phyloP scores from a whole-genome alignment of 306 rosid genomes.

The Cercis canadensis region DNA sequence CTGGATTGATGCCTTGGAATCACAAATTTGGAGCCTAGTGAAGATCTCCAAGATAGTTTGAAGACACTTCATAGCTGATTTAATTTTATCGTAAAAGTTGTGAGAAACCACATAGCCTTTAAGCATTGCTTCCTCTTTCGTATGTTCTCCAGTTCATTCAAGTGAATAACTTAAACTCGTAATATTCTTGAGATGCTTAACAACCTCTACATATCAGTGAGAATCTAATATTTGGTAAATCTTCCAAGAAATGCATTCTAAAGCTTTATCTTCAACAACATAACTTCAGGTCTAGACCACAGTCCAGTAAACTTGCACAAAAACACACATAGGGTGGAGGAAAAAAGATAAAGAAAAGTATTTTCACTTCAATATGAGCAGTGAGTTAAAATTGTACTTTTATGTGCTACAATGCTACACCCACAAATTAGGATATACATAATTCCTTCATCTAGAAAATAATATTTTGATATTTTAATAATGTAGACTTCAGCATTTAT shows the following conservation, averaged over 20 bases:
- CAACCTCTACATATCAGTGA: not conserved
- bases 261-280: conserved; percentile 4
- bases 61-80: not conserved
- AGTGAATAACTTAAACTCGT: conserved; percentile 2
- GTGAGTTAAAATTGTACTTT: conserved; percentile 2
- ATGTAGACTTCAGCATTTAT: not conserved
- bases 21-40: not conserved
- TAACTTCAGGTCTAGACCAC: not conserved
- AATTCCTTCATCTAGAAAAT: not conserved
- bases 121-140: not conserved
- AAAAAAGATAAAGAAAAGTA: not conserved
- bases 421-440: too few species aligned
- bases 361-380: not conserved
- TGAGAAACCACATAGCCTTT: not conserved
- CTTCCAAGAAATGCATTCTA: not conserved
- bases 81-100: not conserved
- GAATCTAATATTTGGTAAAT: not conserved
- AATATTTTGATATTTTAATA: not conserved
- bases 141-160: not conserved
- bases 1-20: not conserved
- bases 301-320: not conserved
- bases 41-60: not conserved
- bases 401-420: too few species aligned
- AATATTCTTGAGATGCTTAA: not conserved
- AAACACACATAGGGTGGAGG: not conserved